A percentile compares a stretch with the other conserved stretches of the same genome.
Conservation (phyloP, 768 basidiomycete species). For the Cystobasidium ongulense region DNA sequence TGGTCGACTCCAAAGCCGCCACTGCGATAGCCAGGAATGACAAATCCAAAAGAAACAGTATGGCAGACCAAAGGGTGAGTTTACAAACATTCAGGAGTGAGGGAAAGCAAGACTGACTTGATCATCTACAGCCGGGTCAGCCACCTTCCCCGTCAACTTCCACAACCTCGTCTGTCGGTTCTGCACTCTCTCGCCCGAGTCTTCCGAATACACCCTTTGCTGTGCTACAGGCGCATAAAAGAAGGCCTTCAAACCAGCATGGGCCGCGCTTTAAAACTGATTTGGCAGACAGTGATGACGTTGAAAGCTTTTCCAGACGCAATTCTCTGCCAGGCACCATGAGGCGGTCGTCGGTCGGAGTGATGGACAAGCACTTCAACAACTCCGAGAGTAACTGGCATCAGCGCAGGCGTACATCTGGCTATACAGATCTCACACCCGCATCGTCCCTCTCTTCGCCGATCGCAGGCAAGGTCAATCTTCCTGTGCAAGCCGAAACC, state of each 20-base stretch:
- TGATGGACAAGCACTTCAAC: not conserved
- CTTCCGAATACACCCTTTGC: constrained; percentile 9
- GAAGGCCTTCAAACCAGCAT: constrained; percentile 46
- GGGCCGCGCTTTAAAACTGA: constrained; percentile 9
- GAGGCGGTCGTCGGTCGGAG: constrained; percentile 33
- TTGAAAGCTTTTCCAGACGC: constrained; percentile 33
- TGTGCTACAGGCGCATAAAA: constrained; percentile 85
- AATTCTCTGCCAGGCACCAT: constrained; percentile 40
- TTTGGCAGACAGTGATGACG: not conserved
- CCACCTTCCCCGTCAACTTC: constrained; percentile 89
- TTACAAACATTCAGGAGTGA: too few relatives aligned
- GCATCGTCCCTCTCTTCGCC: constrained; percentile 30
- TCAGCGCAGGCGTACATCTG: constrained; percentile 16
- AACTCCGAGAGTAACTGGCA: not conserved
- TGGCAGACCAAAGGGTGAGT: not conserved
- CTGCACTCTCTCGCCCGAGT: constrained; percentile 25
- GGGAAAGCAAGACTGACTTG: not conserved
- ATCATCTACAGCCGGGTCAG: constrained; percentile 50
- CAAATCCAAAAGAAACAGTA: not conserved
- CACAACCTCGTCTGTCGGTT: constrained; percentile 45
- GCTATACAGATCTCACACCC: constrained; percentile 4
- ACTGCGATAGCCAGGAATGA: not conserved
- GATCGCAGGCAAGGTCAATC: not conserved
- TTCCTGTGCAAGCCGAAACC: not conserved
- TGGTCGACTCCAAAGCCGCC: not conserved